phyloP scores from a whole-genome alignment of 2,329 filamentous ascomycete genomes.

The Fusarium dimerum region DNA sequence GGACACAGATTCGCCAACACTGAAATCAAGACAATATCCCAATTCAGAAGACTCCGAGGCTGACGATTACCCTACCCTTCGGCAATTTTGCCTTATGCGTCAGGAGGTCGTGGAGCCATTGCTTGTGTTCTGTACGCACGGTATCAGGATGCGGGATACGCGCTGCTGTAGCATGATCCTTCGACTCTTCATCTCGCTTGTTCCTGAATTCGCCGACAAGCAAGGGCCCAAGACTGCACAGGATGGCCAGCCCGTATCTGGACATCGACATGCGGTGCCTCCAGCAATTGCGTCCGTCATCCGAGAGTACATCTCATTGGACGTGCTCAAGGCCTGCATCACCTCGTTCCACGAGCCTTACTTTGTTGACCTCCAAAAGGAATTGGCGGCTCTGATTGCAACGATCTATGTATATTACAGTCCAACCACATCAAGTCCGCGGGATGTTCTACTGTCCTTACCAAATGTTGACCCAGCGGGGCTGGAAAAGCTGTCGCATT shows the following conservation, averaged over 20 bases:
- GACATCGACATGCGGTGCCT: constrained; percentile 50
- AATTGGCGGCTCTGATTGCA: constrained; percentile 85
- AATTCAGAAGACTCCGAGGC: constrained; percentile 28
- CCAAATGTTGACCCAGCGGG: constrained; percentile 72
- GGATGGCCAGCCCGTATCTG: constrained; percentile 28
- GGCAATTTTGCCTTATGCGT: constrained; percentile 79
- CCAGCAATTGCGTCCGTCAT: constrained; percentile 64
- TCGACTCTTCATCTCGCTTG: constrained; percentile 80
- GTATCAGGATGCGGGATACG: constrained; percentile 85
- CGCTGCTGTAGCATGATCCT: constrained; percentile 85
- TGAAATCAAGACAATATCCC: constrained; percentile 29
- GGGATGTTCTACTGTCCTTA: constrained; percentile 74
- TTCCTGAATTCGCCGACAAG: constrained; percentile 68
- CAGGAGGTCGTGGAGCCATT: constrained; percentile 82
- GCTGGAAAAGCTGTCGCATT: constrained; percentile 64
- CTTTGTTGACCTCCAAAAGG: constrained; percentile 94
- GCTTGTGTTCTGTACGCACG: constrained; percentile 88
- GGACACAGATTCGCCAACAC: constrained; percentile 33
- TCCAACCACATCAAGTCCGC: constrained; percentile 67
- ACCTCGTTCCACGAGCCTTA: constrained; percentile 92
- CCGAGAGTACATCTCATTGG: constrained; percentile 84
- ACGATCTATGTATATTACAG: constrained; percentile 79
- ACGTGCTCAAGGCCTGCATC: constrained; percentile 88
- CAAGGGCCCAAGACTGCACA: constrained; percentile 29
- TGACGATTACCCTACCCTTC: constrained; percentile 58